These are phyloP conservation scores for carrot (Daucus carota) DNA, from an alignment of 129 eudicot species.

Conservation along the genomic window DH1_v3.0 NC_030382.2:36838001-36838500, in stretches of 20 bases:
- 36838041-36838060: too few species aligned
- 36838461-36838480: neutral
- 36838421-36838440: conserved; percentile 30
- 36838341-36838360: conserved; percentile 26
- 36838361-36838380: conserved; percentile 1
- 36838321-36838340: conserved; percentile 15
- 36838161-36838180: neutral
- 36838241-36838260: neutral
- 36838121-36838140: neutral
- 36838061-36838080: too few species aligned
- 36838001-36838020: too few species aligned
- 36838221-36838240: neutral
- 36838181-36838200: neutral
- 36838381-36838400: conserved; percentile 18
- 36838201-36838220: neutral
- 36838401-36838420: conserved; percentile 26
- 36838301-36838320: neutral
- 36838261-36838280: neutral
- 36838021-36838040: too few species aligned
- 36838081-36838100: neutral
- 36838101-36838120: neutral
- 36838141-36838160: neutral
- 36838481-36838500: conserved; percentile 9
- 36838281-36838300: neutral
- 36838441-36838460: conserved; percentile 15